A percentile compares a stretch with the other conserved stretches of the same genome.
Conservation (phyloP, 805 yeast genomes). For the Lipomyces sp. region DNA sequence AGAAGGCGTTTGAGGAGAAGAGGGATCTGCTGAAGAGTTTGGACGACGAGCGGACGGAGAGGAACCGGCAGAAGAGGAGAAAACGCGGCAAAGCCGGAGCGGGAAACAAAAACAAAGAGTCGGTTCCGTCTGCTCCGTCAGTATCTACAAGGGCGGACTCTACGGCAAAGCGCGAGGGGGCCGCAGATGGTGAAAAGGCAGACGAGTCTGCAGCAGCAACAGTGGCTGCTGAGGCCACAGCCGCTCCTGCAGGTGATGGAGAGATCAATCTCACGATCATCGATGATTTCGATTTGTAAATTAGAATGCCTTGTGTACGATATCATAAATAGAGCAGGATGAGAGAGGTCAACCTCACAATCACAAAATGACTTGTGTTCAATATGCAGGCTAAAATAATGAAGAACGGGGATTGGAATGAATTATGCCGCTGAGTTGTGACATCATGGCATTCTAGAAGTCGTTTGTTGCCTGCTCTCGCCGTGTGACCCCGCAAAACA, state of each 20-base stretch:
- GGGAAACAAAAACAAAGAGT: neutral
- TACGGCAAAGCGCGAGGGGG: neutral
- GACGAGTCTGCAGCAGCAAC: neutral
- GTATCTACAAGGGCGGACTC: neutral
- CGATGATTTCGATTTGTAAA: slow-evolving; percentile 18
- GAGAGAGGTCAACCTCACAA: no score
- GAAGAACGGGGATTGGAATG: no score
- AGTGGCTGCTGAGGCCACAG: neutral
- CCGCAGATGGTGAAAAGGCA: neutral
- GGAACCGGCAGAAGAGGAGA: slow-evolving; percentile 27
- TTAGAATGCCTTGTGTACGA: neutral
- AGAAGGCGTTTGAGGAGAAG: slow-evolving; percentile 32
- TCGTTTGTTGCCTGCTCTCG: no score
- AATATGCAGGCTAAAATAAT: no score
- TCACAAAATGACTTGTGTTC: no score
- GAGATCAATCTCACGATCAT: slow-evolving; percentile 24
- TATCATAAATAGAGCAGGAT: neutral
- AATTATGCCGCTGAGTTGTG: no score
- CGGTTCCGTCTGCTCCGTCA: neutral
- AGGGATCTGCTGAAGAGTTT: slow-evolving; percentile 12
- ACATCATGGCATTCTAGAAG: no score
- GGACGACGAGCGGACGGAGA: slow-evolving; percentile 35
- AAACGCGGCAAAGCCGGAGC: slow-evolving; percentile 11
- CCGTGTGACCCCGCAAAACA: no score
- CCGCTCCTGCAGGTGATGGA: slow-evolving; percentile 17